These are phyloP conservation scores for Papiliotrema nemorosa DNA, from an alignment of 1,284 basidiomycete species.

Conservation along the genomic window DNA sequence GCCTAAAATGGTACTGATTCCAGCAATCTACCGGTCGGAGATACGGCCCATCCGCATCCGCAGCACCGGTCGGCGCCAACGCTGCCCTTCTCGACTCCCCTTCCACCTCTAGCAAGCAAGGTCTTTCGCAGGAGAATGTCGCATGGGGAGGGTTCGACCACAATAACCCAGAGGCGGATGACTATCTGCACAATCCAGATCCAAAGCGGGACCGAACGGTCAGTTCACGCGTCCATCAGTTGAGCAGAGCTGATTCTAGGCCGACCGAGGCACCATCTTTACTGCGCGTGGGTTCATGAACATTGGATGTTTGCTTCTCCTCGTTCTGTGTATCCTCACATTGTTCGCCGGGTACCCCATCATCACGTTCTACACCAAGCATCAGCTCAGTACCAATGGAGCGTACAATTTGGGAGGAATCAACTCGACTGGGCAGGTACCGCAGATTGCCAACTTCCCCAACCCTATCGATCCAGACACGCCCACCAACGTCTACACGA, in stretches of 20 bases:
- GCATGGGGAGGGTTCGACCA: conserved; percentile 18
- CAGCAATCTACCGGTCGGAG: conserved; percentile 11
- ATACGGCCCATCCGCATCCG: conserved; percentile 37
- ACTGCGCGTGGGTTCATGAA: conserved; percentile 70
- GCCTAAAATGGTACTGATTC: neutral
- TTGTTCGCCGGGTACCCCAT: conserved; percentile 61
- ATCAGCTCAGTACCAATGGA: conserved; percentile 42
- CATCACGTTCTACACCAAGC: conserved; percentile 43
- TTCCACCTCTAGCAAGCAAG: conserved; percentile 13
- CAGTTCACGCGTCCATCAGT: conserved; percentile 3
- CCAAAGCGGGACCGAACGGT: conserved; percentile 63
- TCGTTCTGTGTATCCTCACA: conserved; percentile 58
- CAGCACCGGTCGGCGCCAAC: conserved; percentile 19
- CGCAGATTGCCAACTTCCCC: conserved; percentile 59
- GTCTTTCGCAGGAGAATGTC: neutral
- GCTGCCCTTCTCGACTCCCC: conserved; percentile 25
- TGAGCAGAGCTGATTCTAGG: conserved; percentile 4
- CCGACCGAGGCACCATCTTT: conserved; percentile 58
- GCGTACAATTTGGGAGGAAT: conserved; percentile 58
- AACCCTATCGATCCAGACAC: conserved; percentile 75
- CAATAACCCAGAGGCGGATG: conserved; percentile 46
- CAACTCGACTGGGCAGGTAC: conserved; percentile 59
- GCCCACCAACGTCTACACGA: conserved; percentile 32
- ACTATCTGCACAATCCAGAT: conserved; percentile 52
- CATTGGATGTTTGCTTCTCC: conserved; percentile 67